phyloP scores from a whole-genome alignment of 2,329 filamentous ascomycete species.

The Alternaria postmessia region DNA sequence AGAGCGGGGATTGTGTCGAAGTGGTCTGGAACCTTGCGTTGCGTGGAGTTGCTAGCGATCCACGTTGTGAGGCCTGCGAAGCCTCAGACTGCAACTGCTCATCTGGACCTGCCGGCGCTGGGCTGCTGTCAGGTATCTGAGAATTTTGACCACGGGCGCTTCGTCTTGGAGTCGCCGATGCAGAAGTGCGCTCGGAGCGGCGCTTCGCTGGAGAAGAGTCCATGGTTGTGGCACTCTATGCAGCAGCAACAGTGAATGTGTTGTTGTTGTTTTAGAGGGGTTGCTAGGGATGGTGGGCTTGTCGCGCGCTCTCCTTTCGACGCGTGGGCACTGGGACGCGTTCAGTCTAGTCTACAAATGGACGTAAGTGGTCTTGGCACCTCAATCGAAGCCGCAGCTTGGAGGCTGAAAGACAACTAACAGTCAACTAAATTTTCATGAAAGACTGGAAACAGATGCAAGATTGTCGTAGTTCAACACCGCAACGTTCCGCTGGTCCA shows the following conservation, averaged over 20 bases:
- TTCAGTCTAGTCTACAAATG: constrained; percentile 29
- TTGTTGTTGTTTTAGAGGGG: constrained; percentile 16
- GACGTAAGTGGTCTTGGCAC: constrained; percentile 21
- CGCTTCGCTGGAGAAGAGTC: constrained; percentile 67
- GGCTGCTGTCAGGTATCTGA: constrained; percentile 62
- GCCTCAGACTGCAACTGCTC: constrained; percentile 55
- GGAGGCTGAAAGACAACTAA: background rate
- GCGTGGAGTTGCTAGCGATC: constrained; percentile 57
- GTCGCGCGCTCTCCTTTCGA: constrained; percentile 26
- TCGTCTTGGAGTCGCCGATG: constrained; percentile 64
- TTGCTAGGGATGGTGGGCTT: constrained; percentile 25
- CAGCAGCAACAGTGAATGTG: constrained; percentile 9
- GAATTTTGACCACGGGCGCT: constrained; percentile 63
- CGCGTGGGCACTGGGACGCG: constrained; percentile 30
- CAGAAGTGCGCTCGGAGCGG: constrained; percentile 63
- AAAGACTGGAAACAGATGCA: background rate
- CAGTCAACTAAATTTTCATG: no score
- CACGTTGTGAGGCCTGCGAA: constrained; percentile 50
- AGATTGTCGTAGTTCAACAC: no score
- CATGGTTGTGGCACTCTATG: constrained; percentile 54
- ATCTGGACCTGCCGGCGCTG: constrained; percentile 52
- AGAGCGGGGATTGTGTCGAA: constrained; percentile 74
- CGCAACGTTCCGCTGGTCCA: background rate
- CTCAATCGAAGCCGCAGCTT: background rate
- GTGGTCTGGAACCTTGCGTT: constrained; percentile 53